These are phyloP conservation scores for Hippophae rhamnoides DNA, from an alignment of 306 rosid genomes.

Conservation along the genomic window DNA sequence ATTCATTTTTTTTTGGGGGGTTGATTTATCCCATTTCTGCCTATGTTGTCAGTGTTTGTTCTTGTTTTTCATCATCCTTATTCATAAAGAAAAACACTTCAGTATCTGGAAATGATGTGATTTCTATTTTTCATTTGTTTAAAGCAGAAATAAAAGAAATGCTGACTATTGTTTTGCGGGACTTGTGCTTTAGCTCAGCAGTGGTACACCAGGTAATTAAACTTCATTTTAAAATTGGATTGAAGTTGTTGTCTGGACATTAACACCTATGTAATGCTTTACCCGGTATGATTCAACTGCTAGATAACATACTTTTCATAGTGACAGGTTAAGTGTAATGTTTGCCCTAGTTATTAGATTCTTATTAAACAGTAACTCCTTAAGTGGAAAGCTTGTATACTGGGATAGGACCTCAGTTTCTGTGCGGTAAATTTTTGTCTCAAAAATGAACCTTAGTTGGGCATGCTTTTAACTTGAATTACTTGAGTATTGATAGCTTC, in stretches of 20 bases:
- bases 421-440: too few relatives aligned
- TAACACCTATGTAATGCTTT: not conserved
- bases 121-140: conserved; percentile 21
- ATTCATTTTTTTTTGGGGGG: too few relatives aligned
- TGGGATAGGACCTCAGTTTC: too few relatives aligned
- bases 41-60: not conserved
- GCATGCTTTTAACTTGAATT: too few relatives aligned
- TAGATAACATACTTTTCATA: too few relatives aligned
- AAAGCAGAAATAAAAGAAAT: conserved; percentile 80
- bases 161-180: conserved; percentile 58
- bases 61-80: not conserved
- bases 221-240: not conserved
- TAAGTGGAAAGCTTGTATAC: too few relatives aligned
- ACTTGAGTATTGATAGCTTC: too few relatives aligned
- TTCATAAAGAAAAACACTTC: not conserved
- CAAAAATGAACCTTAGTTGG: too few relatives aligned
- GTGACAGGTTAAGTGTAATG: too few relatives aligned
- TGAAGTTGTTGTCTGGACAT: not conserved
- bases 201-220: conserved; percentile 88
- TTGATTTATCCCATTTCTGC: not conserved
- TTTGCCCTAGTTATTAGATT: too few relatives aligned
- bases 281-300: not conserved
- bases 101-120: conserved; percentile 1
- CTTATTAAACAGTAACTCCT: too few relatives aligned
- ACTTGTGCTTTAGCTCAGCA: conserved; percentile 71